Evolutionary conservation across 2,329 filamentous ascomycete species (phyloP), one percentile per base, ranked within the genome.

Genomic region (Aspergillus melleus): DNA sequence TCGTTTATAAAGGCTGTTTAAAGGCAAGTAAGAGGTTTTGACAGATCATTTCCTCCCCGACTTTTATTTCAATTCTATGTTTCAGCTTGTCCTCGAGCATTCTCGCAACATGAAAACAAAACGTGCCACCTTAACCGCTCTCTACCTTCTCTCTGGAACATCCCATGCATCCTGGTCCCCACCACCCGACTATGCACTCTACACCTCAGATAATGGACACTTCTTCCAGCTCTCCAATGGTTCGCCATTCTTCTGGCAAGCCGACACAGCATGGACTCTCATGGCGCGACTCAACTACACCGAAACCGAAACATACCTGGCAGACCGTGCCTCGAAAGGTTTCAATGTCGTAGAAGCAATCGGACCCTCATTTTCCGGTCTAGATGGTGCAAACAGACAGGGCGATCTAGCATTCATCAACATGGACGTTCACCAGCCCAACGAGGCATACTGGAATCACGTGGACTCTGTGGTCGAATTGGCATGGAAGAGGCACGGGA

Each of bases 201-300:
- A 46, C 3, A 52, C 53, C 16, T 59, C 57, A 5, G 19, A 52
- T 19, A 49, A 59, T 46, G 49, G 32, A 16, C 57, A 49, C 1
- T 55, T 52, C 29, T 49, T 59, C n/a, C 52, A 55, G 30, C 26
- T 51, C 8, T 19, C 36, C 32, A 36, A 20, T 9, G 52, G 52
- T 16, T 10, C 11, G 14, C 58, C 58, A n/a, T 57, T 57, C 54
- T 60, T 60, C 50, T 60, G 54, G 54, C 58, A 60, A 30, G 58
- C 54, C 1, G 58, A 60, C n/a, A 60, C 58, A 39, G 58, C 58
- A 52, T 60, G 58, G 58, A 32, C 53, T 10, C 39, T 60, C 4
- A 57, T 60, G 11, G 39, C 52, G 8, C 54, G 58, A 1, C 54
- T 60, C 47, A 57, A 53, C 6, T 32, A 49, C 50, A 56, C 20